phyloP scores from a whole-genome alignment of 2,329 filamentous ascomycete genomes.

The Hypoxylon sp. region DNA sequence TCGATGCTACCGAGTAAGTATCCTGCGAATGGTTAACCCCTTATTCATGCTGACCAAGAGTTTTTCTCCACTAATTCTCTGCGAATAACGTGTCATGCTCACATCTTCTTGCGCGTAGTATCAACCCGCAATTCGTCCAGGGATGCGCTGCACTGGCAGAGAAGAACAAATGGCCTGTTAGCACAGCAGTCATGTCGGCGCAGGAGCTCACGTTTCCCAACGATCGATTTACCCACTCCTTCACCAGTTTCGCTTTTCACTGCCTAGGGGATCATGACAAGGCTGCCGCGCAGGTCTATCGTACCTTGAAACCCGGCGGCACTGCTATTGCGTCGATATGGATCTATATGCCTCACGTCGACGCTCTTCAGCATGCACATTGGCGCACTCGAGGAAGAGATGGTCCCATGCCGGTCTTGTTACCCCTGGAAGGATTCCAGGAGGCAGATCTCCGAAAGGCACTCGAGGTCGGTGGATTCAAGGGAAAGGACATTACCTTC shows the following conservation, averaged over 20 bases:
- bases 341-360: slow-evolving; percentile 41
- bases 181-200: slow-evolving; percentile 21
- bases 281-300: slow-evolving; percentile 34
- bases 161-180: slow-evolving; percentile 1
- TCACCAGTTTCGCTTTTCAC: slow-evolving; percentile 41
- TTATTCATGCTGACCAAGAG: too few relatives aligned
- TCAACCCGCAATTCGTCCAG: too few relatives aligned
- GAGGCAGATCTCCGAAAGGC: neutral
- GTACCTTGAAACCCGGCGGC: slow-evolving; percentile 40
- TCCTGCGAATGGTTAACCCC: too few relatives aligned
- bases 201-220: slow-evolving; percentile 30
- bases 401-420: slow-evolving; percentile 27
- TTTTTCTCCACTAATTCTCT: too few relatives aligned
- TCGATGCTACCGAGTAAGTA: too few relatives aligned
- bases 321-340: slow-evolving; percentile 35
- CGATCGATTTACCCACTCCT: slow-evolving; percentile 35
- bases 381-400: slow-evolving; percentile 39
- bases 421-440: slow-evolving; percentile 3
- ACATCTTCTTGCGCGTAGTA: too few relatives aligned
- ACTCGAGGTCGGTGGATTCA: neutral
- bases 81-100: too few relatives aligned
- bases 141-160: too few relatives aligned
- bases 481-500: neutral
- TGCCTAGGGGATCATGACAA: slow-evolving; percentile 31
- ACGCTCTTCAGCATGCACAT: slow-evolving; percentile 39